phyloP scores from a whole-genome alignment of 345 rosid genomes.

The Brassica nigra region DNA sequence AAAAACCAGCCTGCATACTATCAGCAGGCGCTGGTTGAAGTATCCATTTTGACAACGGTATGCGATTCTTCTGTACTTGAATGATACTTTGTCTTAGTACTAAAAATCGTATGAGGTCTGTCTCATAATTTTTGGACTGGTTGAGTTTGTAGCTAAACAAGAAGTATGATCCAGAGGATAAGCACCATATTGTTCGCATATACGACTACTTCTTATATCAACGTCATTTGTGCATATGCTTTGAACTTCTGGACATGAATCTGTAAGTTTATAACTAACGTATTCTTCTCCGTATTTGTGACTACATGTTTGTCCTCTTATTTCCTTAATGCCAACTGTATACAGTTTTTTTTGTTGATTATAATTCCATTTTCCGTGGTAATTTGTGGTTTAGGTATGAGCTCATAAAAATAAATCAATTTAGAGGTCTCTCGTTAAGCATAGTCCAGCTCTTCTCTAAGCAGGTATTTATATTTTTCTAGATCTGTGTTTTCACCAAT shows the following conservation, averaged over 20 bases:
- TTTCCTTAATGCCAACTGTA: constrained; percentile 6
- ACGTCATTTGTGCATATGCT: constrained; percentile 91
- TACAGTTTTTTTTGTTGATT: constrained; percentile 18
- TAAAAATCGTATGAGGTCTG: background rate
- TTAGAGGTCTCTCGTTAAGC: constrained; percentile 91
- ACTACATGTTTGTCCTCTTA: constrained; percentile 12
- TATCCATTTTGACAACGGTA: constrained; percentile 92
- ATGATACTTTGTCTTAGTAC: constrained; percentile 28
- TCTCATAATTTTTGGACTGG: constrained; percentile 20
- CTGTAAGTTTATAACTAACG: constrained; percentile 59
- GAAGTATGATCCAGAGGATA: constrained; percentile 98
- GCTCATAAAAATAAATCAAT: constrained; percentile 94
- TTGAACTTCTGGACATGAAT: constrained; percentile 93
- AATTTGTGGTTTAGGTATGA: constrained; percentile 68
- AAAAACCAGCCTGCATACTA: constrained; percentile 98
- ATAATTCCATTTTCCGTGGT: constrained; percentile 35
- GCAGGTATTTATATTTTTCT: constrained; percentile 59
- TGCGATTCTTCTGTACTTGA: constrained; percentile 25
- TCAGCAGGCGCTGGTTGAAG: constrained; percentile 98
- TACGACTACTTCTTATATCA: constrained; percentile 86
- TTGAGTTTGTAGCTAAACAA: constrained; percentile 73
- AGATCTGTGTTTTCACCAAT: constrained; percentile 16
- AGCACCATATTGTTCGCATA: constrained; percentile 97
- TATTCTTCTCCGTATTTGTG: constrained; percentile 15
- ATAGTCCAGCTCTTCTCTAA: constrained; percentile 85